phyloP scores from a whole-genome alignment of 2,329 filamentous ascomycete species.

The Pestalotiopsis sp. region DNA sequence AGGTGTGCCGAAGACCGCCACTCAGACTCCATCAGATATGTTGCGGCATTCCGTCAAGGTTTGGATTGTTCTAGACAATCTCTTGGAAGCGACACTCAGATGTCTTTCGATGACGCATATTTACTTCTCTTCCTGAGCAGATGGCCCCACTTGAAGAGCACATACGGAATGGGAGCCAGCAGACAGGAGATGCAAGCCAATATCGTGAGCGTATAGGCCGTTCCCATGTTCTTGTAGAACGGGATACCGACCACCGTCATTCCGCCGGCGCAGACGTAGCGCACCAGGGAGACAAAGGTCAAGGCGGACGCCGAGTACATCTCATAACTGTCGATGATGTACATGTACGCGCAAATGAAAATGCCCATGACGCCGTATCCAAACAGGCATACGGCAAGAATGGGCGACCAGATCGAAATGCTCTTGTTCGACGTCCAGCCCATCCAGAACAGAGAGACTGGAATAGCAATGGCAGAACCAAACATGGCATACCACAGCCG shows the following conservation, averaged over 20 bases:
- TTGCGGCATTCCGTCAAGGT: not conserved
- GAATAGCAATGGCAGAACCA: slow-evolving; percentile 41
- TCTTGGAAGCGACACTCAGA: not conserved
- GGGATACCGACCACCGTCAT: slow-evolving; percentile 38
- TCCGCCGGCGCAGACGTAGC: slow-evolving; percentile 34
- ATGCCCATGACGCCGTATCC: slow-evolving; percentile 49
- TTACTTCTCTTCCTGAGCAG: slow-evolving; percentile 15
- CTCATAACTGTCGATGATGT: slow-evolving; percentile 38
- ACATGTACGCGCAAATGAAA: slow-evolving; percentile 35
- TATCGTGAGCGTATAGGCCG: slow-evolving; percentile 35
- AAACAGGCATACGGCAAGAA: slow-evolving; percentile 44
- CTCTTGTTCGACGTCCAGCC: slow-evolving; percentile 46
- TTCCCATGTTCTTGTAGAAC: slow-evolving; percentile 35
- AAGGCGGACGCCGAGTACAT: slow-evolving; percentile 35
- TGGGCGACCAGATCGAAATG: slow-evolving; percentile 47
- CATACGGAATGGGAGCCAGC: slow-evolving; percentile 32
- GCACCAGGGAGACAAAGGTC: slow-evolving; percentile 31
- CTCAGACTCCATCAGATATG: not conserved
- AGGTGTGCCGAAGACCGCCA: not conserved
- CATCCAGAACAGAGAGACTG: slow-evolving; percentile 52
- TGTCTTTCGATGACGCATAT: slow-evolving; percentile 15
- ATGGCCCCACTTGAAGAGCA: slow-evolving; percentile 23
- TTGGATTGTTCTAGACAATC: not conserved
- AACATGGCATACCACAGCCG: slow-evolving; percentile 46
- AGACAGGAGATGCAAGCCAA: slow-evolving; percentile 30